Percentiles rank a stretch among this genome's conserved stretches.
phyloP scores from a whole-genome alignment of 1,284 basidiomycete genomes.

The Irpex sp. region DNA sequence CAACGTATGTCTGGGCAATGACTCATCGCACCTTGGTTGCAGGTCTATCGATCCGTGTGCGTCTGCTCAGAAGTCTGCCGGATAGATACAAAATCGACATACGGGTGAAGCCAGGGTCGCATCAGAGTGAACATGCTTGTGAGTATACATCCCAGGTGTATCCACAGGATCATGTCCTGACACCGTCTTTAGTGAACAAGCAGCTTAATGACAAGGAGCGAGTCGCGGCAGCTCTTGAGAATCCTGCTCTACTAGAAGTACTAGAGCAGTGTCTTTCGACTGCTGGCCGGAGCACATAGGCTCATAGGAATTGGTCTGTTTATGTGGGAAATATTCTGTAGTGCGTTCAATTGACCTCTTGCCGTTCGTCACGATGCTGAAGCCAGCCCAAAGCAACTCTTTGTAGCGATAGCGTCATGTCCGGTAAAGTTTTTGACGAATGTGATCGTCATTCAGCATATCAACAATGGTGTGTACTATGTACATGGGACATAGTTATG shows the following conservation, averaged over 20 bases:
- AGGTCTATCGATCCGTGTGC: slow-evolving; percentile 92
- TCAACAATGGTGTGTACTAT: not conserved
- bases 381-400: not conserved
- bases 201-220: slow-evolving; percentile 99
- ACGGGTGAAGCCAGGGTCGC: slow-evolving; percentile 88
- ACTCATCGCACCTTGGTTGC: not conserved
- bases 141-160: slow-evolving; percentile 17
- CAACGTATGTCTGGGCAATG: not conserved
- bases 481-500: not conserved
- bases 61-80: slow-evolving; percentile 88
- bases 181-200: slow-evolving; percentile 76
- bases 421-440: not conserved
- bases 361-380: no score
- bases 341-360: no score
- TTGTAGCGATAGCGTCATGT: not conserved
- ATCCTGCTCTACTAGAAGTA: slow-evolving; percentile 81
- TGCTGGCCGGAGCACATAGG: slow-evolving; percentile 5
- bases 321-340: no score
- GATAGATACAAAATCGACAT: slow-evolving; percentile 95
- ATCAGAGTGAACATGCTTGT: slow-evolving; percentile 92
- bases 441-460: not conserved
- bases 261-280: slow-evolving; percentile 79
- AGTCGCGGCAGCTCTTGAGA: slow-evolving; percentile 96
- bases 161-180: not conserved
- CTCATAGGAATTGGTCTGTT: no score